Percentiles rank a stretch among this genome's conserved stretches.
phyloP scores from a whole-genome alignment of 2,329 filamentous ascomycete species.

The Pseudogymnoascus verrucosus region DNA sequence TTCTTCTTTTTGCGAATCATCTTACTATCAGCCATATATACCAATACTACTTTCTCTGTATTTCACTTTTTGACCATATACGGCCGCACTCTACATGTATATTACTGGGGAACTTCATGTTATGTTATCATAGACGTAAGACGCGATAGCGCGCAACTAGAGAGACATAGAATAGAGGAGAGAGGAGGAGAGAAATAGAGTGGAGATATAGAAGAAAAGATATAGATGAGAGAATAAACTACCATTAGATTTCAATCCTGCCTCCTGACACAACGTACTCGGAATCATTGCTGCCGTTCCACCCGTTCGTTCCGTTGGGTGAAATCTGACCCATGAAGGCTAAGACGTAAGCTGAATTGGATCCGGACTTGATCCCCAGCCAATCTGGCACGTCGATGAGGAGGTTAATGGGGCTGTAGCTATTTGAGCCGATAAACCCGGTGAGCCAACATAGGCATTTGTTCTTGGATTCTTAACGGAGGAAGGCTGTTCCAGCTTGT shows the following conservation, averaged over 20 bases:
- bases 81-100: background rate
- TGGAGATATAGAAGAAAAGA: background rate
- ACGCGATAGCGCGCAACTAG: background rate
- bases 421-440: background rate
- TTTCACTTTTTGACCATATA: background rate
- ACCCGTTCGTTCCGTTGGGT: background rate
- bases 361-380: background rate
- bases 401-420: background rate
- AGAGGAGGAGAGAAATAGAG: background rate
- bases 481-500: background rate
- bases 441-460: background rate
- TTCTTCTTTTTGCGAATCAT: conserved; percentile 3
- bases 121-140: background rate
- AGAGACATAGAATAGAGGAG: background rate
- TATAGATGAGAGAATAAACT: background rate
- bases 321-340: background rate
- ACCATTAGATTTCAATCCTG: background rate
- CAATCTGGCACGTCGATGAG: background rate
- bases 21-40: conserved; percentile 6
- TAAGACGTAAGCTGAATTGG: background rate
- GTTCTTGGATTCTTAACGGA: background rate
- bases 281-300: background rate
- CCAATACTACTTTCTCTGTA: conserved; percentile 5
- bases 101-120: background rate
- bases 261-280: background rate